phyloP scores from a whole-genome alignment of 805 yeast genomes.

The Spathaspora boniae region DNA sequence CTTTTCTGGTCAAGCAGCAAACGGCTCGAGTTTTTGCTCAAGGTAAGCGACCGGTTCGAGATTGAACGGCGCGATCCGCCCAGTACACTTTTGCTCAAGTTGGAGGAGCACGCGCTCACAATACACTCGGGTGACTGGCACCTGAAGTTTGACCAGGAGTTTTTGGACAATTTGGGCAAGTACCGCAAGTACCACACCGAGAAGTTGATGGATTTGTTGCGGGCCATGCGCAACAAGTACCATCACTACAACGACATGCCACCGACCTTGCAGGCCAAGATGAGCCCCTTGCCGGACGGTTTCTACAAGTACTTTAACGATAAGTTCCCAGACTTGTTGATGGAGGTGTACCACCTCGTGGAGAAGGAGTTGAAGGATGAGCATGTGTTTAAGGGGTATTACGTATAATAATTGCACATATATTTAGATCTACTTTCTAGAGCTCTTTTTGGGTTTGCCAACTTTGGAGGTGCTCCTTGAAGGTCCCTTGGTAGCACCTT shows the following conservation, averaged over 20 bases:
- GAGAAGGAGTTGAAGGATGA: conserved; percentile 58
- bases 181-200: conserved; percentile 83
- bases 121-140: conserved; percentile 76
- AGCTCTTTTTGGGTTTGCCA: conserved; percentile 3
- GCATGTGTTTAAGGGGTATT: conserved; percentile 48
- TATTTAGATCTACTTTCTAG: conserved; percentile 3
- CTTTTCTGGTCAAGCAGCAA: conserved; percentile 76
- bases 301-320: conserved; percentile 72
- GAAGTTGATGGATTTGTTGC: conserved; percentile 75
- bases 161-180: conserved; percentile 82
- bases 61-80: conserved; percentile 80
- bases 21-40: conserved; percentile 78
- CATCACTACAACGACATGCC: conserved; percentile 95
- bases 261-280: conserved; percentile 51
- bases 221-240: conserved; percentile 90
- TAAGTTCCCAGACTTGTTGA: conserved; percentile 74
- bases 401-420: conserved; percentile 6
- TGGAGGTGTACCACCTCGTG: conserved; percentile 69
- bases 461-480: conserved; percentile 3
- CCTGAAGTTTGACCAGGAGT: conserved; percentile 59
- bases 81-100: conserved; percentile 48
- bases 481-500: not conserved
- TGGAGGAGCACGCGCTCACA: conserved; percentile 50
- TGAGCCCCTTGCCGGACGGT: conserved; percentile 83
- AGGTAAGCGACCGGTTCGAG: conserved; percentile 89